phyloP scores from a whole-genome alignment of 23 red algal species.

The Pyropia haitanensis region DNA sequence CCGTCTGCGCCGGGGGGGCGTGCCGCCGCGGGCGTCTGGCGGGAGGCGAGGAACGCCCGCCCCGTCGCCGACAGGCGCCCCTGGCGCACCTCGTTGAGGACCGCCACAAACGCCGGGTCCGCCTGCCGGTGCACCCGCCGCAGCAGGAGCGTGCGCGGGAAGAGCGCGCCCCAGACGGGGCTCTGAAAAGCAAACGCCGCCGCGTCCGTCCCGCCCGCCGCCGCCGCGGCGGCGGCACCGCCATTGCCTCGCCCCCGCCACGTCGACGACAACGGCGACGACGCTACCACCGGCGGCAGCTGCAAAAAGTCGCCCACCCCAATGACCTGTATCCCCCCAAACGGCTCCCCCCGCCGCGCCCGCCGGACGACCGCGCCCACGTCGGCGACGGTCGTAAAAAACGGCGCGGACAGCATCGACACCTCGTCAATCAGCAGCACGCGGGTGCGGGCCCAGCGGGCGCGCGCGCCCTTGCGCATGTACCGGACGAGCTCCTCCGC shows the following conservation, averaged over 20 bases:
- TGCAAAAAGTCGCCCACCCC: conserved; percentile 50
- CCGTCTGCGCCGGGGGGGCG: no score
- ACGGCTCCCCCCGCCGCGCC: not conserved
- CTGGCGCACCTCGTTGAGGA: conserved; percentile 41
- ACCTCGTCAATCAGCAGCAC: conserved; percentile 57
- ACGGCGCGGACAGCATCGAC: conserved; percentile 35
- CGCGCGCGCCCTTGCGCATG: conserved; percentile 1
- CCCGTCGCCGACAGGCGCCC: conserved; percentile 25
- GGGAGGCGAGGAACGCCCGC: conserved; percentile 23
- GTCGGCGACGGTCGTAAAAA: conserved; percentile 44
- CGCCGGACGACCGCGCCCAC: conserved; percentile 5
- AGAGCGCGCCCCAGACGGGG: conserved; percentile 19
- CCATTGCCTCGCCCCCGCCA: no score
- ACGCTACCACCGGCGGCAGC: conserved; percentile 29
- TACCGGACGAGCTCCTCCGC: not conserved
- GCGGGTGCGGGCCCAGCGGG: not conserved
- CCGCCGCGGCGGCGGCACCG: no score
- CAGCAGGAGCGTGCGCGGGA: conserved; percentile 22
- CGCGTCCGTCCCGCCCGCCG: not conserved
- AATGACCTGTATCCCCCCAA: conserved; percentile 57
- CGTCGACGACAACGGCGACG: not conserved
- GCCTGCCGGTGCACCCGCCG: conserved; percentile 35
- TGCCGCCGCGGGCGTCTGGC: not conserved
- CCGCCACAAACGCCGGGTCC: conserved; percentile 27
- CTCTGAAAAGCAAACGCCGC: conserved; percentile 49